Conservation (phyloP, 2,329 filamentous ascomycete species). For the Diaporthe destruens region DNA sequence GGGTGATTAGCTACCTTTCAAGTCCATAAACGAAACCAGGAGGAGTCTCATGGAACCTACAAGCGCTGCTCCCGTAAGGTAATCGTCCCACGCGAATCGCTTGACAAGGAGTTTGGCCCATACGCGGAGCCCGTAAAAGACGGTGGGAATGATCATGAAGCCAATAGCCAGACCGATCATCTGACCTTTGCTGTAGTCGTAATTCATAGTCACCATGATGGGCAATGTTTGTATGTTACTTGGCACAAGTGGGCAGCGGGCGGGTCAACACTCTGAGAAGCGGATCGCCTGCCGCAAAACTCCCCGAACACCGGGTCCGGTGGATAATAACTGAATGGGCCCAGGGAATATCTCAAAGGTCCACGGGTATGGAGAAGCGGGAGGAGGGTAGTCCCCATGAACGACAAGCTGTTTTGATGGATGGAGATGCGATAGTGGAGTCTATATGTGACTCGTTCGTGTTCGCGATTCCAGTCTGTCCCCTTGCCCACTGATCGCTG, state of each 20-base stretch:
- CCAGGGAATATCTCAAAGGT: background rate
- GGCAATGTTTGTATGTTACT: background rate
- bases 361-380: background rate
- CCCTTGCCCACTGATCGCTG: too few species aligned
- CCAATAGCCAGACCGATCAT: conserved; percentile 24
- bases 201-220: conserved; percentile 18
- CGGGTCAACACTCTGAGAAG: background rate
- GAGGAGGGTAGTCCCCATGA: background rate
- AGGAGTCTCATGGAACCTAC: background rate
- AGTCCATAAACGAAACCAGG: too few species aligned
- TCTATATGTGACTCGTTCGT: conserved; percentile 1
- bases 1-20: background rate
- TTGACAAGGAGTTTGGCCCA: conserved; percentile 16
- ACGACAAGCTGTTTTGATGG: background rate
- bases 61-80: conserved; percentile 15
- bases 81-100: conserved; percentile 14
- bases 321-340: background rate
- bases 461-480: too few species aligned
- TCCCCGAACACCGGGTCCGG: conserved; percentile 1
- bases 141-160: conserved; percentile 2
- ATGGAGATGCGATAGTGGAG: conserved; percentile 13
- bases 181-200: conserved; percentile 25
- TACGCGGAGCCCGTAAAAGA: conserved; percentile 9
- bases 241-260: background rate
- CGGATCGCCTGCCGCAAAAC: conserved; percentile 16